Base-by-base conservation (phyloP, 2,329 filamentous ascomycete species). In the Cladosporium sp. region DNA sequence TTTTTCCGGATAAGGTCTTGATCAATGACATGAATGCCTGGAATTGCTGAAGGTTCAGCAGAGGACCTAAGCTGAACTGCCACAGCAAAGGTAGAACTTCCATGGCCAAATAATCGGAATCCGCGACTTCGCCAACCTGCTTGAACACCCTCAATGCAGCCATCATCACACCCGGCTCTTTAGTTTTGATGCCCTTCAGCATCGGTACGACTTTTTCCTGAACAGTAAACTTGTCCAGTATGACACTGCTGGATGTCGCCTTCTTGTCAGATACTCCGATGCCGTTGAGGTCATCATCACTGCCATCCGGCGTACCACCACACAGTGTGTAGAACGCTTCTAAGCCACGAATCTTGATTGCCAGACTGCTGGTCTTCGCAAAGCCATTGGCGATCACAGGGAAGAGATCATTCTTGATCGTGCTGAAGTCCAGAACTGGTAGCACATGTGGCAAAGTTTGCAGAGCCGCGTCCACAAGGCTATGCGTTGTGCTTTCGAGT, bases 91-190 rank as follows among this genome's bases (percentile, higher is more conserved):
- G 94, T 10, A 99, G 77, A 15, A 96, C 85, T 57, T 97, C 93
- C 76, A 94, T 86, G 12, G 94, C 94, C 20, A 97, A 83, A 69
- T 96, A 97, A 44, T 97, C 94, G 2, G 87, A 83, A 69, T 97
- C 94, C 4, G 89, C 92, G 19, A 88, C 81, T 50, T 84, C 83
- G 8, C 91, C 91, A 25, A 99, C 87, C 49, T 96, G 88, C 50
- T 83, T 84, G 63, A 97, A 85, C 1, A 97, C 91, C 56, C 87
- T 87, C 34, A 97, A 78, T 0, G 91, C 88, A 5, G 93, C 92
- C 79, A 97, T 89, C 90, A 97, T 97, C 9, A 99, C 94, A 7
- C 91, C 92, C 0, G 94, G 94, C 71, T 99, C 94, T 70, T 96
- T 97, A 0, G 94, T 99, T 74, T 96, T 97, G 76, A 99, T 97